These are phyloP conservation scores for Climacium dendroides DNA, from an alignment of 225 moss, liverwort and hornwort species.

Conservation along the genomic window DNA sequence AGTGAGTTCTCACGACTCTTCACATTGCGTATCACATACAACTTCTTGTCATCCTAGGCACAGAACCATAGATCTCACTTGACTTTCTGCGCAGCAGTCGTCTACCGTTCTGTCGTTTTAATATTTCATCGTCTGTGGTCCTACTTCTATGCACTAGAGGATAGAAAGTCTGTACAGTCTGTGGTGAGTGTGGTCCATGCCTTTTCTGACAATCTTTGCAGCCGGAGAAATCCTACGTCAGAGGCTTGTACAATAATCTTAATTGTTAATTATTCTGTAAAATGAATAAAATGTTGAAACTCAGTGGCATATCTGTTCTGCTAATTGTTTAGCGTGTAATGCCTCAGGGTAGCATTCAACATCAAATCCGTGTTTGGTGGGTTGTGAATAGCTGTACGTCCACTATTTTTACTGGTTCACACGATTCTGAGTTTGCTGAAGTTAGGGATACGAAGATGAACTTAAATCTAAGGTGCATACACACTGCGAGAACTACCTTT, in stretches of 20 bases:
- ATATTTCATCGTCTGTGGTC: neutral
- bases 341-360: neutral
- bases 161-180: neutral
- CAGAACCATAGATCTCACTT: neutral
- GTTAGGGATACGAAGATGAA: neutral
- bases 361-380: neutral
- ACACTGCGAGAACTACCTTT: neutral
- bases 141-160: neutral
- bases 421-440: neutral
- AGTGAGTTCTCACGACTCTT: neutral
- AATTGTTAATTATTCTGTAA: neutral
- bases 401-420: neutral
- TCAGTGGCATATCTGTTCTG: neutral
- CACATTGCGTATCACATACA: neutral
- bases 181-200: neutral
- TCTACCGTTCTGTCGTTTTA: neutral
- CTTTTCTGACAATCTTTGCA: neutral
- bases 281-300: neutral
- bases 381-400: neutral
- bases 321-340: neutral
- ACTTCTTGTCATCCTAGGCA: neutral
- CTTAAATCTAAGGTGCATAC: neutral
- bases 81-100: neutral
- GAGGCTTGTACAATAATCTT: neutral
- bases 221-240: neutral